phyloP scores from a whole-genome alignment of 169 alveolate genomes.

The Plasmodium gonderi region DNA sequence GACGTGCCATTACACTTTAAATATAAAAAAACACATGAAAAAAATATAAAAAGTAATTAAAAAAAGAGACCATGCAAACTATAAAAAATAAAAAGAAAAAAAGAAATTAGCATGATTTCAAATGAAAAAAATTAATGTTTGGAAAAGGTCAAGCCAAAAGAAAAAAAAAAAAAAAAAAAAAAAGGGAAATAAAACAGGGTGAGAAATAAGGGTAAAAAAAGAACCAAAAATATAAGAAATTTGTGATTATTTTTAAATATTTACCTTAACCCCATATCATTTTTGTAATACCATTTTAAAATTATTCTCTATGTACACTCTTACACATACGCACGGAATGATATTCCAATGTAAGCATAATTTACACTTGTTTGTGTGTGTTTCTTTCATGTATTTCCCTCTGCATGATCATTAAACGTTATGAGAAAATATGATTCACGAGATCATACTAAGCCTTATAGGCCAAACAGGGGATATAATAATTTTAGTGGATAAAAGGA shows the following conservation, averaged over 20 bases:
- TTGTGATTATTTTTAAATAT: neutral
- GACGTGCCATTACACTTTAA: neutral
- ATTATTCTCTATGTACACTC: neutral
- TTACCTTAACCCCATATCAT: neutral
- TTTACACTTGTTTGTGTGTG: neutral
- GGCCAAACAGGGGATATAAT: slow-evolving; percentile 83
- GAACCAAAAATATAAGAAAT: neutral
- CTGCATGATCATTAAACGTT: neutral
- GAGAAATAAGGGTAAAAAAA: no score
- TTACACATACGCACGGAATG: neutral
- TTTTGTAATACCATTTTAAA: neutral
- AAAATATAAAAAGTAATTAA: neutral
- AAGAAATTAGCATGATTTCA: neutral
- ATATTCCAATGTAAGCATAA: neutral
- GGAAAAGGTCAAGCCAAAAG: no score
- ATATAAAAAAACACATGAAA: neutral
- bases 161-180: neutral
- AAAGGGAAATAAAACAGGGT: no score
- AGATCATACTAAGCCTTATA: slow-evolving; percentile 78
- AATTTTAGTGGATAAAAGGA: slow-evolving; percentile 49
- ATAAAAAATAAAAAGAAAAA: neutral
- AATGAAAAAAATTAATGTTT: no score
- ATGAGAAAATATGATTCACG: slow-evolving; percentile 79
- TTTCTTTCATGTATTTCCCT: neutral
- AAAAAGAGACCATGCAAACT: neutral